phyloP scores from a whole-genome alignment of 2,329 filamentous ascomycete species.

The Pseudogymnoascus sp. region DNA sequence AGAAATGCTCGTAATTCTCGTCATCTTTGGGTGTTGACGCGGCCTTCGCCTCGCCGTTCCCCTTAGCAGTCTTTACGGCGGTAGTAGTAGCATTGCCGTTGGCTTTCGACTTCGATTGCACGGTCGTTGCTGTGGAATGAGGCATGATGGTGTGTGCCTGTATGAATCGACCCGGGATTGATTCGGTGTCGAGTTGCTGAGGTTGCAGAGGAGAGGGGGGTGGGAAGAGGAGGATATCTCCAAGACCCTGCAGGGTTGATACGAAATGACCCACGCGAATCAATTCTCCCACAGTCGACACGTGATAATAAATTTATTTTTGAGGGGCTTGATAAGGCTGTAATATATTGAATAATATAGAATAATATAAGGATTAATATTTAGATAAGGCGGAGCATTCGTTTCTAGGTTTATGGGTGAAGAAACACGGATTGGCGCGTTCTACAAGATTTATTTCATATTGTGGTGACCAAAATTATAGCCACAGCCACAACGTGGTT shows the following conservation, averaged over 20 bases:
- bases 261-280: conserved; percentile 9
- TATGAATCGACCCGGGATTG: background rate
- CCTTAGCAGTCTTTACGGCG: background rate
- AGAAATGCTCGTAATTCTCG: conserved; percentile 55
- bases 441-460: background rate
- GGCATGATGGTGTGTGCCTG: background rate
- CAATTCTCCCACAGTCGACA: conserved; percentile 3
- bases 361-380: background rate
- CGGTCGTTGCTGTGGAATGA: background rate
- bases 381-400: background rate
- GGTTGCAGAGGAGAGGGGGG: background rate
- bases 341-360: background rate
- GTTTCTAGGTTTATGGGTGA: background rate
- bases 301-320: background rate
- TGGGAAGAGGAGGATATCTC: background rate
- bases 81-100: conserved; percentile 1
- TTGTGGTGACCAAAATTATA: background rate
- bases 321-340: background rate
- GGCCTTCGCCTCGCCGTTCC: conserved; percentile 13
- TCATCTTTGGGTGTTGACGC: conserved; percentile 20
- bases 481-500: background rate
- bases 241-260: background rate
- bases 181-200: background rate
- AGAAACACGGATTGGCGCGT: background rate
- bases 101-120: background rate